Base-by-base conservation (phyloP, 495 filamentous ascomycete species). In the Glarea lozoyensis region DNA sequence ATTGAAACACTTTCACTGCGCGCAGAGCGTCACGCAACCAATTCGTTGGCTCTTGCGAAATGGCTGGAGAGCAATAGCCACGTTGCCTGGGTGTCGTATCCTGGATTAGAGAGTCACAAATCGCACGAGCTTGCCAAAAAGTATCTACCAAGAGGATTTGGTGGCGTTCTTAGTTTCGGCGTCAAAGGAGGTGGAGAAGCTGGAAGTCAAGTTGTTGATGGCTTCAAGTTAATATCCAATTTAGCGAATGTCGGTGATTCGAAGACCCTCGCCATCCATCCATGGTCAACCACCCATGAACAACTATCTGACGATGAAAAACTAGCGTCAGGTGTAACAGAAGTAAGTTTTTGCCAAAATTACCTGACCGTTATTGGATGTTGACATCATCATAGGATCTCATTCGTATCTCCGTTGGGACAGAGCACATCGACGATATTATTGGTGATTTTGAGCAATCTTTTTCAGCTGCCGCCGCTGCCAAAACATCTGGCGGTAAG, bases 341-440 rank as follows among this genome's bases (percentile, higher is more conserved):
- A 89, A 61, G 71, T 75, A n/a, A 7, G 25, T 29, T 29, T 29
- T 29, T 65, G 15, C 15, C 18, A 16, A 15, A 15, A 20, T 24
- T 20, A 13, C 33, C 17, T 11, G 13, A 23, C 10, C 25, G 31
- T 11, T 10, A 4, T 9, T 61, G 7, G 31, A 9, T 42, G 30
- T 36, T 52, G 35, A 51, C 12, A 10, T 31, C 38, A 1, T 40
- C 10, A 29, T 23, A 65, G 66, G 92, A 98, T 60, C 76, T 84
- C 10, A 95, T 98, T 65, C 84, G 92, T 45, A 93, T 97, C 58
- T 97, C 93, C 0, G 89, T 98, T 49, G 92, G 92, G 35, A 94
- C 82, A 0, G 92, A 98, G 68, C 87, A 97, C 62, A 94, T 98
- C 55, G 89, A 96, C 66, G 92, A 98, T 58, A 98, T 98, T 53